Conservation (phyloP, 2,329 filamentous ascomycete genomes). For the Lachnellula willkommii region DNA sequence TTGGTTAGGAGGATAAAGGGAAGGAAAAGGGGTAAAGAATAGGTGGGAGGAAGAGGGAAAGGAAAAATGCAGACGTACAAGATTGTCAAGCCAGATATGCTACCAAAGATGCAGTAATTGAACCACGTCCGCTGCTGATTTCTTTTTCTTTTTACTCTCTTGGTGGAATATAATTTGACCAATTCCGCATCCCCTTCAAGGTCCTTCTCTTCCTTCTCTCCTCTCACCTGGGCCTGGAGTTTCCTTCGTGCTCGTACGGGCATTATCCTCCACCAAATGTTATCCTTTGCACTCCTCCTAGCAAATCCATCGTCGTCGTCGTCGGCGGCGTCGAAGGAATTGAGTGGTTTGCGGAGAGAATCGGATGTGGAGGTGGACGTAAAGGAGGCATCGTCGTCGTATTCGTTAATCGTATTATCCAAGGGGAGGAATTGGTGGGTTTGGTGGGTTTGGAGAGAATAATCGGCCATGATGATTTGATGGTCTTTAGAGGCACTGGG, state of each 20-base stretch:
- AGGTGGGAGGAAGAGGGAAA: background rate
- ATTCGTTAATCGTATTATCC: background rate
- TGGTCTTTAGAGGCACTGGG: too few species aligned
- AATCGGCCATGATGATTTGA: too few species aligned
- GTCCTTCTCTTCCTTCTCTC: background rate
- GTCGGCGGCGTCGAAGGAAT: slow-evolving; percentile 3
- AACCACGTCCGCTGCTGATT: slow-evolving; percentile 15
- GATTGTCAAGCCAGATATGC: slow-evolving; percentile 34
- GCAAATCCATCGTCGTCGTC: slow-evolving; percentile 14
- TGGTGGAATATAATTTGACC: background rate
- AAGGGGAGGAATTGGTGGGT: background rate
- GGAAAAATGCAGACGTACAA: slow-evolving; percentile 29
- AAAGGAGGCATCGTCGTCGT: background rate
- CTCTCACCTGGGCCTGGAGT: background rate
- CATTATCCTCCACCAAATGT: background rate
- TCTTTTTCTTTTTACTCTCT: background rate
- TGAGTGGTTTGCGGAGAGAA: slow-evolving; percentile 3
- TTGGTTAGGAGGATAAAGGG: too few species aligned
- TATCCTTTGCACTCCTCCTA: background rate
- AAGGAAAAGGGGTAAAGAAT: background rate
- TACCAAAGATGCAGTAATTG: slow-evolving; percentile 33
- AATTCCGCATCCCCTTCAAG: background rate
- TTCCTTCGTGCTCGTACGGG: slow-evolving; percentile 7
- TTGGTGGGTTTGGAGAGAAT: too few species aligned
- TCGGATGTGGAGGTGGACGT: background rate